Percentiles rank a stretch among this genome's conserved stretches.
These are phyloP conservation scores for Phytopythium kandeliae DNA, from an alignment of 352 stramenopile genomes.

Conservation along the genomic window DNA sequence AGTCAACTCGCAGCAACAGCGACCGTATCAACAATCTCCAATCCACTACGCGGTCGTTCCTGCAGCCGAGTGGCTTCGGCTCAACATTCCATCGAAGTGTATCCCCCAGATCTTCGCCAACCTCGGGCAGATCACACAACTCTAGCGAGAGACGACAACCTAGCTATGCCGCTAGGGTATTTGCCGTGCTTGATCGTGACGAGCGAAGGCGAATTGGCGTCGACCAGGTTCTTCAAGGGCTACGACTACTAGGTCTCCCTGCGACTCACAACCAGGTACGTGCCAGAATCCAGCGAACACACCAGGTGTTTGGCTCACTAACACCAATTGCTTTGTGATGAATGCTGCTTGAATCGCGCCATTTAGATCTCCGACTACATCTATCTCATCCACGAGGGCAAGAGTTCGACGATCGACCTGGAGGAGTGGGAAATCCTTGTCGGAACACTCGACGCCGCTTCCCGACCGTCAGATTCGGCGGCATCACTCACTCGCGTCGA, in stretches of 20 bases:
- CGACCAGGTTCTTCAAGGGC: slow-evolving; percentile 46
- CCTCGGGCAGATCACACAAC: neutral
- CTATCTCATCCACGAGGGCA: slow-evolving; percentile 65
- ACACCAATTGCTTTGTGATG: neutral
- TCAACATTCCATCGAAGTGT: neutral
- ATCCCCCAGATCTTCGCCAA: neutral
- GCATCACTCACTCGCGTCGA: neutral
- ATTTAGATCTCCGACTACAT: slow-evolving; percentile 65
- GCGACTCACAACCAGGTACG: slow-evolving; percentile 64
- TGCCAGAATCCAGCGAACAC: neutral
- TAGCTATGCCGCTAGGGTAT: slow-evolving; percentile 43
- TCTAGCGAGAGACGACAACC: slow-evolving; percentile 8
- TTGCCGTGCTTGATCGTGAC: slow-evolving; percentile 45
- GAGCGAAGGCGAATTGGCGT: slow-evolving; percentile 39
- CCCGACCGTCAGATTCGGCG: slow-evolving; percentile 18
- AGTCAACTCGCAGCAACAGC: neutral
- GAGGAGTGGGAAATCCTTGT: slow-evolving; percentile 70
- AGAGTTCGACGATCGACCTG: slow-evolving; percentile 39
- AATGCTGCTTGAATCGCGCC: neutral
- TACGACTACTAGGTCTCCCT: slow-evolving; percentile 42
- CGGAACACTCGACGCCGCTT: slow-evolving; percentile 55
- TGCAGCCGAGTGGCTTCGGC: neutral
- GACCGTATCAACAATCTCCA: neutral
- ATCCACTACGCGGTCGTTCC: neutral
- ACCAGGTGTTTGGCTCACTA: neutral